phyloP scores from a whole-genome alignment of 2,329 filamentous ascomycete species.

The Penicillium nordicum region DNA sequence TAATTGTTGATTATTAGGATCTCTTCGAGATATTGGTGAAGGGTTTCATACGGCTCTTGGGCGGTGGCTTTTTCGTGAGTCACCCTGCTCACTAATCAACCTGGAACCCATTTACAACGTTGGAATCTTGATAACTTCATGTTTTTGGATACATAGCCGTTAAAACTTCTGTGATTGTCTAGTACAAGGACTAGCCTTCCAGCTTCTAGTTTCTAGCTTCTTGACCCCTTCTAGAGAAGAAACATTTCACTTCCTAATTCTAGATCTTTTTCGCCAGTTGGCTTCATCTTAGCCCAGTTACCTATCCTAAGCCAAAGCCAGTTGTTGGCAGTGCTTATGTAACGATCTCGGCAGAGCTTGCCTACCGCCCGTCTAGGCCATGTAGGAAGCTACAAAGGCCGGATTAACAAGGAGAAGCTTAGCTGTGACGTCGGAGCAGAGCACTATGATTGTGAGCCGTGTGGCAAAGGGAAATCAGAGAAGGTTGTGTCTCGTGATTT shows the following conservation, averaged over 20 bases:
- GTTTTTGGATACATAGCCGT: background rate
- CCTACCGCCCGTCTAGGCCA: too few species aligned
- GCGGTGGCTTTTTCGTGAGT: background rate
- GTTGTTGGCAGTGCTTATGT: too few species aligned
- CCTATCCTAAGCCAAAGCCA: too few species aligned
- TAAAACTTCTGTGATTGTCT: background rate
- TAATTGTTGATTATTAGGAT: background rate
- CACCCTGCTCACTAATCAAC: background rate
- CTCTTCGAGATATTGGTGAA: too few species aligned
- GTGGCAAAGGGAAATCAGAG: too few species aligned
- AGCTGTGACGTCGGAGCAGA: too few species aligned
- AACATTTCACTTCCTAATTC: background rate
- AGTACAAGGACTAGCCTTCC: background rate
- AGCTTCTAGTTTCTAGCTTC: background rate
- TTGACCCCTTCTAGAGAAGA: background rate
- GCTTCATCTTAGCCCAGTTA: background rate
- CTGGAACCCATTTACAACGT: background rate
- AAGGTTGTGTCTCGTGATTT: too few species aligned
- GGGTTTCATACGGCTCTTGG: background rate
- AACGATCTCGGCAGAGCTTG: too few species aligned
- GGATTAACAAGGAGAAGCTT: too few species aligned
- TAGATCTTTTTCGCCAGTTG: background rate
- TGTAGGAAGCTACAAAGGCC: too few species aligned
- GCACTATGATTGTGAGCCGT: too few species aligned
- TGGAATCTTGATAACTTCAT: background rate